Conservation (phyloP, 257 asterid species). For the Solanum okadae region DNA sequence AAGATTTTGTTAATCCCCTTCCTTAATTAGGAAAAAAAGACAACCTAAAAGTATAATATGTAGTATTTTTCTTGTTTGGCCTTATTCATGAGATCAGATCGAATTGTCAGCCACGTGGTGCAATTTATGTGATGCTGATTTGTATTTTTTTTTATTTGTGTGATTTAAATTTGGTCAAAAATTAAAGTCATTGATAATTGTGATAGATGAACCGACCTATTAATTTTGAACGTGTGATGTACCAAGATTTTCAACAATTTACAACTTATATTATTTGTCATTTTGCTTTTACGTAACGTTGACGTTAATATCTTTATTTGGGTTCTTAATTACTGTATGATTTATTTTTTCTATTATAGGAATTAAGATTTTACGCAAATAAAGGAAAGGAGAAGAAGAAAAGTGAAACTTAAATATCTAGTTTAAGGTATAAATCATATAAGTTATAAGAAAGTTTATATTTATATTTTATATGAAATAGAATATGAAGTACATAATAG, state of each 20-base stretch:
- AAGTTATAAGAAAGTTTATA: not conserved
- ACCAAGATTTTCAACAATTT: not conserved
- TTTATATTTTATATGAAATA: not conserved
- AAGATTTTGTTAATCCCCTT: constrained; percentile 6
- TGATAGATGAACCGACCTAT: not conserved
- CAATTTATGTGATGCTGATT: not conserved
- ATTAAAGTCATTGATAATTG: not conserved
- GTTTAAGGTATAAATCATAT: not conserved
- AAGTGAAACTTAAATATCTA: not conserved
- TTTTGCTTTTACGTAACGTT: not conserved
- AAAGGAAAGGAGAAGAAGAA: not conserved
- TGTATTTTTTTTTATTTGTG: not conserved
- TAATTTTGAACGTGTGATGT: not conserved
- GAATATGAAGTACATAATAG: not conserved
- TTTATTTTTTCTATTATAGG: not conserved
- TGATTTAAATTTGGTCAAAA: not conserved
- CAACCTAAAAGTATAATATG: not conserved
- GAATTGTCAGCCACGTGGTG: constrained; percentile 16
- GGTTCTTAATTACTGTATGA: too few species aligned
- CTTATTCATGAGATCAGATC: not conserved
- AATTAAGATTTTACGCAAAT: not conserved
- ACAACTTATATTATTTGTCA: not conserved
- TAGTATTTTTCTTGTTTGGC: not conserved
- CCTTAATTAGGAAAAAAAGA: constrained; percentile 2
- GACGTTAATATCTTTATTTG: not conserved